Conservation (phyloP, 192 early-diverging fungal species). For the Chytriomyces confervae region DNA sequence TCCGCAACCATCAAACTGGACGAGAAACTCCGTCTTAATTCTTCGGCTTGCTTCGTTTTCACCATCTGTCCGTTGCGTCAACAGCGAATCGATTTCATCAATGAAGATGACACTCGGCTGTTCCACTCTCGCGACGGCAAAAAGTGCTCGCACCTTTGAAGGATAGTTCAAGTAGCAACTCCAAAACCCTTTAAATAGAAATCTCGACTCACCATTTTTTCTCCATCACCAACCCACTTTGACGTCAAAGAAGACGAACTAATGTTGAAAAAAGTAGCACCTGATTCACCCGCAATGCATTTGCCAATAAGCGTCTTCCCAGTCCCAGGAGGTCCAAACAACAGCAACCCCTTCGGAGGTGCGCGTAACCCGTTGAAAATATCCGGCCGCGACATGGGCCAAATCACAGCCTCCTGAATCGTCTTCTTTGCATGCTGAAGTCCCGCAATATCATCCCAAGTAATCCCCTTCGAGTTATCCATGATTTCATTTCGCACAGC, state of each 20-base stretch:
- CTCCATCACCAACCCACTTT: slow-evolving; percentile 71
- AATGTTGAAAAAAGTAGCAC: slow-evolving; percentile 92
- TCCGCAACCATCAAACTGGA: slow-evolving; percentile 77
- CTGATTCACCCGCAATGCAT: slow-evolving; percentile 84
- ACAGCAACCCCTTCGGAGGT: slow-evolving; percentile 79
- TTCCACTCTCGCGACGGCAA: slow-evolving; percentile 84
- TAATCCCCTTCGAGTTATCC: slow-evolving; percentile 59
- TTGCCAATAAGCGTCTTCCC: slow-evolving; percentile 90
- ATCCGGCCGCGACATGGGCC: slow-evolving; percentile 79
- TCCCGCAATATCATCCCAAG: slow-evolving; percentile 88
- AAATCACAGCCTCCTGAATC: slow-evolving; percentile 80
- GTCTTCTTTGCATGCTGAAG: slow-evolving; percentile 81
- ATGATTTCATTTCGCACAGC: slow-evolving; percentile 90
- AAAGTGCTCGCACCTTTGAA: slow-evolving; percentile 83
- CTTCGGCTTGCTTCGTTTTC: slow-evolving; percentile 86
- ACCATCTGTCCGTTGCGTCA: slow-evolving; percentile 87
- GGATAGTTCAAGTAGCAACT: neutral
- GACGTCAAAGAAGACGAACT: slow-evolving; percentile 88
- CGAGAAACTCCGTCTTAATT: slow-evolving; percentile 94
- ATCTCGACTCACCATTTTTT: neutral
- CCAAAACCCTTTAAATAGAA: neutral
- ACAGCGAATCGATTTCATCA: slow-evolving; percentile 92
- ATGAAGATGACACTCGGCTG: slow-evolving; percentile 92
- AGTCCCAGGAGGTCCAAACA: slow-evolving; percentile 82
- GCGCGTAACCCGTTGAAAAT: slow-evolving; percentile 84